Conservation (phyloP, 2,329 filamentous ascomycete species). For the Nemania diffusa region DNA sequence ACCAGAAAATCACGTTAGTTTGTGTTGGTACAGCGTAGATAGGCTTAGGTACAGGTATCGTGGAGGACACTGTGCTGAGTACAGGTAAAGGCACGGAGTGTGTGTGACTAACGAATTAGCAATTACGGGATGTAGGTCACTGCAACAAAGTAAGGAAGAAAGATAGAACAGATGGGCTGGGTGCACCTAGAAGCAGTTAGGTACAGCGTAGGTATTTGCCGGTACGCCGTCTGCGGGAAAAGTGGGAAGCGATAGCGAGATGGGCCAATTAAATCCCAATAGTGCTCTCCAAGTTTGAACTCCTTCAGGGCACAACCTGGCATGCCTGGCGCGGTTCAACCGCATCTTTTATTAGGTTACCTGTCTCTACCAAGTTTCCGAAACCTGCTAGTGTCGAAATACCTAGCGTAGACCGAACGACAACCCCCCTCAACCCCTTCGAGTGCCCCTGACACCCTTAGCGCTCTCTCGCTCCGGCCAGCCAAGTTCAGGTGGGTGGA, state of each 20-base stretch:
- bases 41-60: conserved; percentile 3
- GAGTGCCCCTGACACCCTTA: conserved; percentile 17
- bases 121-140: background rate
- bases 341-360: conserved; percentile 20
- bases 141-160: background rate
- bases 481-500: conserved; percentile 1
- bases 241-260: background rate
- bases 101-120: background rate
- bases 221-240: conserved; percentile 11
- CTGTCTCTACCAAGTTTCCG: conserved; percentile 29
- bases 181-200: conserved; percentile 9
- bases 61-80: conserved; percentile 1
- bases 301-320: conserved; percentile 13
- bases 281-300: background rate
- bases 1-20: conserved; percentile 8
- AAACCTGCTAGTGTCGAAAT: conserved; percentile 31
- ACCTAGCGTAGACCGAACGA: conserved; percentile 8
- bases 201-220: conserved; percentile 13
- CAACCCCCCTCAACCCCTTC: conserved; percentile 11
- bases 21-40: background rate
- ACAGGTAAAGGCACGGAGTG: background rate
- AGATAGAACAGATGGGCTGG: background rate
- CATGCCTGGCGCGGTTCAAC: conserved; percentile 17
- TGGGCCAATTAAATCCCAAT: conserved; percentile 5
- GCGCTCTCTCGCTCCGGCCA: conserved; percentile 15